Conservation (phyloP, 176 grass and related monocot genomes). For the Eragrostis curvula region DNA sequence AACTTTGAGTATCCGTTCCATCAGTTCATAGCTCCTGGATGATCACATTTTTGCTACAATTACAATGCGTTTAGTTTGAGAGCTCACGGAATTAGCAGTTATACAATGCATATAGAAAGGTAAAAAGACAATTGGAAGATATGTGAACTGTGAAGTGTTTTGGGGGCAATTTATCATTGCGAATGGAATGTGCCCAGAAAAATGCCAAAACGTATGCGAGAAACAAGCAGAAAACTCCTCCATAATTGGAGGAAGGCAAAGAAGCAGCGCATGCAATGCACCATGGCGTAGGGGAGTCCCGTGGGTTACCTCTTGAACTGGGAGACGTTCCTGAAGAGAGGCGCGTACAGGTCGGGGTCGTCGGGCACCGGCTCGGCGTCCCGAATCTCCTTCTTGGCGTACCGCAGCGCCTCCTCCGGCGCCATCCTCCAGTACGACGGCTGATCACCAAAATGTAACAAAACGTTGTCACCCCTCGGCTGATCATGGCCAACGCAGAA, state of each 20-base stretch:
- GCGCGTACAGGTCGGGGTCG: slow-evolving; percentile 68
- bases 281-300: neutral
- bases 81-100: neutral
- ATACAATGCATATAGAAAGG: neutral
- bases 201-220: slow-evolving; percentile 5
- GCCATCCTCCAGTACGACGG: slow-evolving; percentile 83
- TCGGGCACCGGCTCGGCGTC: slow-evolving; percentile 45
- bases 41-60: slow-evolving; percentile 59
- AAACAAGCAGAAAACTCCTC: neutral
- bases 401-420: slow-evolving; percentile 65
- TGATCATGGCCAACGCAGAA: neutral
- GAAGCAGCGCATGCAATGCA: neutral
- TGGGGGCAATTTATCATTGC: neutral
- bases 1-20: slow-evolving; percentile 88
- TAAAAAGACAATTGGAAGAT: neutral
- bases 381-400: slow-evolving; percentile 74
- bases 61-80: slow-evolving; percentile 27
- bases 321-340: slow-evolving; percentile 88
- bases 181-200: neutral
- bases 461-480: neutral
- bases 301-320: slow-evolving; percentile 67
- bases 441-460: slow-evolving; percentile 31
- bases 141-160: no score
- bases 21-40: slow-evolving; percentile 88
- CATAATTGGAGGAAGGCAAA: neutral